These are phyloP conservation scores for Calocera viscosa DNA, from an alignment of 768 basidiomycete species.

Conservation along the genomic window DNA sequence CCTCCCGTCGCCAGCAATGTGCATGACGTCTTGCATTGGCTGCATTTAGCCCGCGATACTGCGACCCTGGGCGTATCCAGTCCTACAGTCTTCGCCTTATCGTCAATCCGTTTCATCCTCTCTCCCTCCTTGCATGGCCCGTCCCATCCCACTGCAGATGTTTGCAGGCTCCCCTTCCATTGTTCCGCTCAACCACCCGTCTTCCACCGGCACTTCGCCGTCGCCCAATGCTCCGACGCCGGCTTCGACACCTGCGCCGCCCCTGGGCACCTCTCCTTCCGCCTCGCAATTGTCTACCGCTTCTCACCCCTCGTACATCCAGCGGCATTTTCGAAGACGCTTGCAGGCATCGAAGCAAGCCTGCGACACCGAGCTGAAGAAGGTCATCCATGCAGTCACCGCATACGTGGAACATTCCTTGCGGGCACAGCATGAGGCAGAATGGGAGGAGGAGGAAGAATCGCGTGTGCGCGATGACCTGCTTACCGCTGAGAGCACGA, in stretches of 20 bases:
- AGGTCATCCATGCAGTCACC: slow-evolving; percentile 89
- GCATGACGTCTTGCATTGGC: neutral
- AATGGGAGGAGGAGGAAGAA: slow-evolving; percentile 60
- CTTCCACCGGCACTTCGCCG: slow-evolving; percentile 51
- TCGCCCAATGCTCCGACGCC: slow-evolving; percentile 41
- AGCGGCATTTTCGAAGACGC: slow-evolving; percentile 83
- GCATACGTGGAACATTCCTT: slow-evolving; percentile 51
- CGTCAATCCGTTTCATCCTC: neutral
- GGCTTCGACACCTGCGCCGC: slow-evolving; percentile 8
- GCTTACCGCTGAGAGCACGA: slow-evolving; percentile 39
- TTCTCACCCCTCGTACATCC: slow-evolving; percentile 29
- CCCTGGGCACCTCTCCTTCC: slow-evolving; percentile 12
- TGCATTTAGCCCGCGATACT: slow-evolving; percentile 7
- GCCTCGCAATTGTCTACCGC: slow-evolving; percentile 6
- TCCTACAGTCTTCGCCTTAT: slow-evolving; percentile 1
- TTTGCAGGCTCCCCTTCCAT: slow-evolving; percentile 19
- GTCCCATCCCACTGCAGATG: slow-evolving; percentile 3
- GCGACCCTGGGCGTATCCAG: neutral
- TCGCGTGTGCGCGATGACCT: slow-evolving; percentile 24
- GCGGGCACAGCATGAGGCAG: slow-evolving; percentile 44
- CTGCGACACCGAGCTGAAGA: slow-evolving; percentile 91
- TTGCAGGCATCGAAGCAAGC: slow-evolving; percentile 88
- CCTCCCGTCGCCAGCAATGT: neutral
- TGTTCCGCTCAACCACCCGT: slow-evolving; percentile 32
- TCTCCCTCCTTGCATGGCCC: neutral